phyloP scores from a whole-genome alignment of 495 filamentous ascomycete genomes.

The Xylaria acuta region DNA sequence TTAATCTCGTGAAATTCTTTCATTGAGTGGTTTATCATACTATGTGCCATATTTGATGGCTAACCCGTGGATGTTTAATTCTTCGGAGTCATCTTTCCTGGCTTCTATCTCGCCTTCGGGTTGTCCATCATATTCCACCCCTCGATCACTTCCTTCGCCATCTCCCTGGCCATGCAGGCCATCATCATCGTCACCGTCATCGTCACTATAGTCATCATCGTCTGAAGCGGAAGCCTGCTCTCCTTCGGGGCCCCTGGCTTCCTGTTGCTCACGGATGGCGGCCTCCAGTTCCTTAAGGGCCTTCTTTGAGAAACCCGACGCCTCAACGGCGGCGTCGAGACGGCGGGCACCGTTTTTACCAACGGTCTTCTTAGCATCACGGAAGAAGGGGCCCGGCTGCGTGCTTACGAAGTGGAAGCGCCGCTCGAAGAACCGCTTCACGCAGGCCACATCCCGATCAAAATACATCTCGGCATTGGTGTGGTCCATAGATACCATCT shows the following conservation, averaged over 20 bases:
- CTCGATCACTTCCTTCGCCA: constrained; percentile 7
- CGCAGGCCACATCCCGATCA: constrained; percentile 89
- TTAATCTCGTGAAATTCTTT: neutral
- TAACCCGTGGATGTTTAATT: constrained; percentile 24
- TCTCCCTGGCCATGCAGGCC: constrained; percentile 24
- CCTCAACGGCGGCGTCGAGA: constrained; percentile 87
- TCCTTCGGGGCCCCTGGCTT: constrained; percentile 48
- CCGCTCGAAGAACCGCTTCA: constrained; percentile 89
- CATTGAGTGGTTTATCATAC: neutral
- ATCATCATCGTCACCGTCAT: constrained; percentile 23
- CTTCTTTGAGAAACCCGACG: constrained; percentile 94
- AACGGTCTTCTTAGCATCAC: constrained; percentile 79
- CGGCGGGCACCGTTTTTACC: constrained; percentile 67
- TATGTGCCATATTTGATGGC: constrained; percentile 32
- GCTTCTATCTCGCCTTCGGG: neutral
- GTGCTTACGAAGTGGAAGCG: constrained; percentile 87
- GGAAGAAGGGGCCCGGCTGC: constrained; percentile 82
- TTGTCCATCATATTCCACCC: neutral
- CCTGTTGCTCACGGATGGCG: constrained; percentile 75
- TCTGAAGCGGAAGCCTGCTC: constrained; percentile 42
- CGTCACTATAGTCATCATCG: constrained; percentile 32
- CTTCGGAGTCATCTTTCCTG: constrained; percentile 7
- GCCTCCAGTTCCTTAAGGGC: constrained; percentile 90
- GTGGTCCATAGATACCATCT: constrained; percentile 97
- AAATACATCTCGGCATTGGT: constrained; percentile 93